Evolutionary conservation across 2,329 filamentous ascomycete genomes (phyloP), one percentile per base, ranked within the genome.

Genomic region (Sporothrix luriei): DNA sequence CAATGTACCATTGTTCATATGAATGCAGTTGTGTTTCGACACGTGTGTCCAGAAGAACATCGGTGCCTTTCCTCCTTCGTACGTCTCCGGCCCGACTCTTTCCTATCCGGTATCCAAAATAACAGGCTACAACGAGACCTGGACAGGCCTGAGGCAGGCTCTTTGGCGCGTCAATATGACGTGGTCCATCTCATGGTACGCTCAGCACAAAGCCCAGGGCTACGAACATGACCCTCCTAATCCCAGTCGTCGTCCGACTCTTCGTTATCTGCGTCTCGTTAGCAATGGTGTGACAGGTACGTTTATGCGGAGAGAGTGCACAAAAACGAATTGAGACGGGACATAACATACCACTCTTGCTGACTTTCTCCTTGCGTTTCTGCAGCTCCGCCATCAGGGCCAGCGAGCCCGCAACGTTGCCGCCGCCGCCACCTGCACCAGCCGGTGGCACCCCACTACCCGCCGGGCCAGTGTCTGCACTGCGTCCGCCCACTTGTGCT

Each of bases 341-440:
- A 69, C 68, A 66, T 66, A 66, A 65, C 92, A 88, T 88, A 97
- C 94, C 94, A 84, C 92, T 97, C 78, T 92, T 90, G 81, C 92
- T 92, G 78, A 97, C 94, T 84, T 97, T 97, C 80, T 93, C 88
- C 84, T 97, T 97, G 79, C 94, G 86, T 81, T 92, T 91, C 77
- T 90, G 88, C 75, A 94, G 80, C 70, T 90, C 91, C 71, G 88
- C 90, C 71, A 92, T 92, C 75, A 97, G 82, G 55, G 93, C 94
- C 81, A 91, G 92, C 26, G 93, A 92, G 85, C 97, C 87, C 48
- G 88, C 89, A 69, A 88, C 89, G 68, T 88, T 87, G 13, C 87
- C 85, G 21, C 83, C 84, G 5, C 91, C 71, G 88, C 90, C 71
- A 91, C 92, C 74, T 97, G 81, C 62, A 93, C 94, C 81, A 91